Evolutionary conservation across 768 basidiomycete species (phyloP).

Genomic region (Lentinula sp.): DNA sequence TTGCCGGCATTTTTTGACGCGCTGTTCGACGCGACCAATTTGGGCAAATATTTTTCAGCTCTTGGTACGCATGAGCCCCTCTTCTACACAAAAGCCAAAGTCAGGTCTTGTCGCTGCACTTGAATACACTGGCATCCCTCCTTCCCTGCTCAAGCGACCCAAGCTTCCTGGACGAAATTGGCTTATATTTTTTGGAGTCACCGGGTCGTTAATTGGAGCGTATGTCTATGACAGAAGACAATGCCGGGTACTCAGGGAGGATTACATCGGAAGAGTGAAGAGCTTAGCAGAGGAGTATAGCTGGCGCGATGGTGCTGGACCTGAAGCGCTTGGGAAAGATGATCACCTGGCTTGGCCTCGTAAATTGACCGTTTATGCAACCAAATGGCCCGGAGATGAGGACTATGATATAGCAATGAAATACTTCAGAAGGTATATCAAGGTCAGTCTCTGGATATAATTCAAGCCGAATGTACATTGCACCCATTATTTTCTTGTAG

Average conservation of each 20-base stretch:
- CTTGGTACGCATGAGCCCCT: background rate
- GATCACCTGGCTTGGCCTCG: slow-evolving; percentile 62
- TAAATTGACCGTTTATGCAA: slow-evolving; percentile 80
- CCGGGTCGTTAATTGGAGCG: slow-evolving; percentile 60
- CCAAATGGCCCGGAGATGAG: slow-evolving; percentile 93
- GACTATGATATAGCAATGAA: slow-evolving; percentile 78
- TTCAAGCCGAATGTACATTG: slow-evolving; percentile 7
- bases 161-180: slow-evolving; percentile 88
- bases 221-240: slow-evolving; percentile 85
- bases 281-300: slow-evolving; percentile 55
- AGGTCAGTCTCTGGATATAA: slow-evolving; percentile 49
- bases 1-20: background rate
- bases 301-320: background rate
- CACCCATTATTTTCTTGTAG: slow-evolving; percentile 33
- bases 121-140: slow-evolving; percentile 60
- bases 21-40: background rate
- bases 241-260: slow-evolving; percentile 70
- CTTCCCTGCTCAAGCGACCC: slow-evolving; percentile 82
- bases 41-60: background rate
- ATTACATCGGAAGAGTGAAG: slow-evolving; percentile 77
- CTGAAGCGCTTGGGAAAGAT: slow-evolving; percentile 19
- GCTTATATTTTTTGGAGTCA: slow-evolving; percentile 85
- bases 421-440: slow-evolving; percentile 96
- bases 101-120: slow-evolving; percentile 62
- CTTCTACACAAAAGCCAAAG: slow-evolving; percentile 1